Percentiles rank a stretch among this genome's conserved stretches.
Evolutionary conservation across 2,329 filamentous ascomycete genomes (phyloP).

Genomic region (Fusarium staphyleae): DNA sequence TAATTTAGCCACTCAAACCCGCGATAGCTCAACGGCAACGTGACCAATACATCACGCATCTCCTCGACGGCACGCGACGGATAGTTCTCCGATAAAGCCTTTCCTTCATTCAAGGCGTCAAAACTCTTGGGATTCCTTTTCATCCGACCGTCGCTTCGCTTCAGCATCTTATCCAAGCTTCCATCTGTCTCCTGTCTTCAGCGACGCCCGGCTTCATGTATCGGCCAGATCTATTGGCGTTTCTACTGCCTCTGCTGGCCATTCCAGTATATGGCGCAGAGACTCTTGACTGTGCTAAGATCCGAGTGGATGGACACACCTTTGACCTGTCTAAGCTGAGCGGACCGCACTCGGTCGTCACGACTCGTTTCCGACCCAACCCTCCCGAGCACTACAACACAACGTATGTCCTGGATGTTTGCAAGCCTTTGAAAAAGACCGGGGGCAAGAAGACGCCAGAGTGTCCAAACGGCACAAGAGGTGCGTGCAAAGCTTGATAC

Average conservation of each 20-base stretch:
- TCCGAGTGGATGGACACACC: slow-evolving; percentile 63
- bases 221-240: slow-evolving; percentile 47
- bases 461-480: slow-evolving; percentile 74
- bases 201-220: slow-evolving; percentile 48
- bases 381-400: slow-evolving; percentile 67
- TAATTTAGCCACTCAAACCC: slow-evolving; percentile 23
- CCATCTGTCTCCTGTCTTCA: slow-evolving; percentile 7
- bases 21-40: slow-evolving; percentile 42
- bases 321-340: slow-evolving; percentile 71
- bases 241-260: slow-evolving; percentile 50
- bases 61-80: slow-evolving; percentile 20
- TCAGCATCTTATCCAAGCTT: slow-evolving; percentile 7
- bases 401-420: slow-evolving; percentile 84
- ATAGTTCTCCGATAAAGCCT: background rate
- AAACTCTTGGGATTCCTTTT: slow-evolving; percentile 6
- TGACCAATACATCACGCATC: slow-evolving; percentile 40
- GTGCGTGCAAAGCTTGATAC: slow-evolving; percentile 51
- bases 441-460: slow-evolving; percentile 63
- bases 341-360: slow-evolving; percentile 74
- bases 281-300: slow-evolving; percentile 67
- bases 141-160: slow-evolving; percentile 10
- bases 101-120: slow-evolving; percentile 2
- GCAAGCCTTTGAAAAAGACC: slow-evolving; percentile 68
- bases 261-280: slow-evolving; percentile 51
- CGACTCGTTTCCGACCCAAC: slow-evolving; percentile 59